phyloP scores from a whole-genome alignment of 2,329 filamentous ascomycete species.

The Penicillium oxalicum region DNA sequence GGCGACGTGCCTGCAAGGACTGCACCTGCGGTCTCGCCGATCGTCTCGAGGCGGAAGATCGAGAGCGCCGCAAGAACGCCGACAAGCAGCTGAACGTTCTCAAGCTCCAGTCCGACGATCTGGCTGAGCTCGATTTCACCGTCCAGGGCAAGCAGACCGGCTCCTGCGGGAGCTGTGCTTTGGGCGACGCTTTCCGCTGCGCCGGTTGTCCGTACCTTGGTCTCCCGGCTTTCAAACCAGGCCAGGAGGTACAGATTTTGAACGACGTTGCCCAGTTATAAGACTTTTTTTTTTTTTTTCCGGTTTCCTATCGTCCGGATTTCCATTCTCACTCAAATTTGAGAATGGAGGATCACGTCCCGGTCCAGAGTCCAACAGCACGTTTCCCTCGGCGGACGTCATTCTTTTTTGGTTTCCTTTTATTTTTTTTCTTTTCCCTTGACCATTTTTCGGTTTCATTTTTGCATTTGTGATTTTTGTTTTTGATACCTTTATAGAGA shows the following conservation, averaged over 20 bases:
- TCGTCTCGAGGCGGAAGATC: constrained; percentile 79
- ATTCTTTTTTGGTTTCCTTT: too few relatives aligned
- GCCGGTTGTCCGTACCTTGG: constrained; percentile 77
- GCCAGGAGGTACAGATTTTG: constrained; percentile 83
- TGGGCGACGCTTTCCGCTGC: constrained; percentile 83
- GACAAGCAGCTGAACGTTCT: constrained; percentile 53
- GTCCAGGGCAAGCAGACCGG: constrained; percentile 87
- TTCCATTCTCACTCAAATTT: background rate
- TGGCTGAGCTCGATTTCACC: constrained; percentile 85
- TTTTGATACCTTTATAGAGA: constrained; percentile 3
- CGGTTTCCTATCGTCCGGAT: background rate
- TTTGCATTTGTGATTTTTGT: too few relatives aligned
- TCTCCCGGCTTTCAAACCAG: constrained; percentile 91
- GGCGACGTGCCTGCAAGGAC: constrained; percentile 92
- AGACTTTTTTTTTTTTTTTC: background rate
- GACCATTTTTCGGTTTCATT: too few relatives aligned
- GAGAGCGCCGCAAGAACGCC: constrained; percentile 57
- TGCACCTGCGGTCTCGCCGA: constrained; percentile 91
- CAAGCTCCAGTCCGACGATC: constrained; percentile 66
- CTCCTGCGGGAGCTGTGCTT: constrained; percentile 86
- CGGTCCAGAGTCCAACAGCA: background rate
- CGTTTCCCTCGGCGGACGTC: too few relatives aligned
- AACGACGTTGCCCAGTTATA: constrained; percentile 81
- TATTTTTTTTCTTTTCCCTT: too few relatives aligned
- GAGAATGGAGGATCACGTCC: background rate